phyloP scores from a whole-genome alignment of 2,329 filamentous ascomycete genomes.

The Aspergillus pseudonomiae region DNA sequence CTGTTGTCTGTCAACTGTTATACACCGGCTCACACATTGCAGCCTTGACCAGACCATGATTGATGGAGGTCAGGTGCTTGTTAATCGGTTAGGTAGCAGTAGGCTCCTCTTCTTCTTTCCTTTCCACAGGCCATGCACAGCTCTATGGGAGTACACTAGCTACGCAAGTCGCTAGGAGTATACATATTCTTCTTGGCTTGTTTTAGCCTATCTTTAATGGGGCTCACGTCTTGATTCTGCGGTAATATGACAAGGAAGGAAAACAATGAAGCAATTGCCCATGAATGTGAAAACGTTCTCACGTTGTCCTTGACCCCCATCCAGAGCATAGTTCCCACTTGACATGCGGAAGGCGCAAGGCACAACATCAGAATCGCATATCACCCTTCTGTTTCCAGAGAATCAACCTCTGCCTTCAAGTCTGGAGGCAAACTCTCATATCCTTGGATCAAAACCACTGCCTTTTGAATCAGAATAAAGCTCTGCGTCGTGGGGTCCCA shows the following conservation, averaged over 20 bases:
- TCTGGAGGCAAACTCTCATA: neutral
- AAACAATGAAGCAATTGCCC: too few relatives aligned
- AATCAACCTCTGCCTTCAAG: neutral
- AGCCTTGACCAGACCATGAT: neutral
- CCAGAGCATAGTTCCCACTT: neutral
- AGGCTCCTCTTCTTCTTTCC: too few relatives aligned
- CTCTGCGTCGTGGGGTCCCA: neutral
- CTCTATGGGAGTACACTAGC: neutral
- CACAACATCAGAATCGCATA: neutral
- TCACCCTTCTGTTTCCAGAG: neutral
- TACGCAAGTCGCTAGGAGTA: neutral
- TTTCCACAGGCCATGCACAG: neutral
- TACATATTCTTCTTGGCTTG: neutral
- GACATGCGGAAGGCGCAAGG: neutral
- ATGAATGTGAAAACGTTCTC: too few relatives aligned
- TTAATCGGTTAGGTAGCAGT: neutral
- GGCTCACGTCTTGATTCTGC: neutral
- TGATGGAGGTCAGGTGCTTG: neutral
- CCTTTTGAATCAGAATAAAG: slow-evolving; percentile 9
- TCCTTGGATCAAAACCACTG: neutral
- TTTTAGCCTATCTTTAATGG: neutral
- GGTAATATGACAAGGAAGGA: neutral
- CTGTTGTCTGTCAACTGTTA: neutral
- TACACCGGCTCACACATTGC: neutral
- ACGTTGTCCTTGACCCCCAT: too few relatives aligned